Base-by-base conservation (phyloP, 805 yeast species). In the Pichia gijzeniarum region DNA sequence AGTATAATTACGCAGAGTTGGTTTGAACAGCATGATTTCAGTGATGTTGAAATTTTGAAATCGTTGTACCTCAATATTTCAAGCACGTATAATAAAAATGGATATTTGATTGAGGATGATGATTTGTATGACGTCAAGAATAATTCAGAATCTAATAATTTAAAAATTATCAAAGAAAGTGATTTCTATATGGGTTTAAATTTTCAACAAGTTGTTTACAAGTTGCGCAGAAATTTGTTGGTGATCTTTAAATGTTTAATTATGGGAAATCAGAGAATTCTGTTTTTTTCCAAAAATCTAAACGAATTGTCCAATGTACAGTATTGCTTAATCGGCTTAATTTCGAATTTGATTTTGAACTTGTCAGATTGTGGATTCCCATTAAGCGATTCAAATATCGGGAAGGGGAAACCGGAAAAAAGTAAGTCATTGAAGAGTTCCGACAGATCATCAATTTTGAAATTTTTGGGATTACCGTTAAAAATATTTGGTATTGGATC, bases 1-100 rank as follows among this genome's bases (percentile, higher is more conserved):
- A 83, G 95, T 39, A 87, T 93, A 21, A 86, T 91, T 27, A 90
- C 98, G 0, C 79, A 82, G 48, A 84, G 89, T 1, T 91, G 81
- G 63, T 93, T 93, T 59, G 71, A 79, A 41, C 99, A 93, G 59
- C 77, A 74, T 39, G 79, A 85, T 59, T 86, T 93, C 54, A 70
- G 72, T 25, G 95, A 93, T 62, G 74, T 74, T 48, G 69, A 73
- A 4, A 73, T 91, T 21, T 73, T 91, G 32, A 79, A 78, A 41
- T 75, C 82, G 17, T 68, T 91, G 33, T 87, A 78, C 59, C 85
- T 80, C 14, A 88, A 83, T 61, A 63, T 85, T 43, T 70, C 76
- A 44, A 60, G 64, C 16, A 66, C 68, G 14, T 77, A 74, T 47
- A 62, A 61, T 45, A 38, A 46, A 9, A 48, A 53, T 34, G 63